phyloP scores from a whole-genome alignment of 495 filamentous ascomycete species.

The Cladorrhinum samala region DNA sequence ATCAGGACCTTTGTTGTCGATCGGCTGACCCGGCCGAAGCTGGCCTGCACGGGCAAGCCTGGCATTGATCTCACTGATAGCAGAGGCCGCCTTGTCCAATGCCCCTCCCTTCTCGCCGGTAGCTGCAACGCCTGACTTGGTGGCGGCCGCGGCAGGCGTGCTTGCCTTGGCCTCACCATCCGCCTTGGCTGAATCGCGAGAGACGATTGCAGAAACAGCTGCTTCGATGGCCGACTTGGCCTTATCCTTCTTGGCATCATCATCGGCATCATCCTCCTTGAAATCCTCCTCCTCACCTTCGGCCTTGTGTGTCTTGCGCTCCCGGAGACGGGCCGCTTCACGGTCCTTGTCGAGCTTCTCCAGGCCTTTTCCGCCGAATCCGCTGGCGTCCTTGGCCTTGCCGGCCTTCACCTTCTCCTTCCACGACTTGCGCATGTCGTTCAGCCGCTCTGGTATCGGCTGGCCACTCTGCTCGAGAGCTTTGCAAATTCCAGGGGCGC shows the following conservation, averaged over 20 bases:
- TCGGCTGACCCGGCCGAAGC: conserved; percentile 84
- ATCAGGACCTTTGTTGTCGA: conserved; percentile 98
- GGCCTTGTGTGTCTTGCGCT: conserved; percentile 83
- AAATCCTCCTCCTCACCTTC: conserved; percentile 85
- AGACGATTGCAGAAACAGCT: conserved; percentile 50
- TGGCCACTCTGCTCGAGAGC: conserved; percentile 89
- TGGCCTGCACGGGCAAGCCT: conserved; percentile 81
- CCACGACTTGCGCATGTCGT: conserved; percentile 59
- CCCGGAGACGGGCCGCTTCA: conserved; percentile 72
- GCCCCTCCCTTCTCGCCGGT: conserved; percentile 55
- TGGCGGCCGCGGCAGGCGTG: conserved; percentile 53
- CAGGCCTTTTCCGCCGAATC: conserved; percentile 92
- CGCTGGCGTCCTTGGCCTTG: conserved; percentile 79
- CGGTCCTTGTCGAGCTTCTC: conserved; percentile 88
- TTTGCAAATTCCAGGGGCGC: conserved; percentile 82
- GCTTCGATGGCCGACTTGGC: conserved; percentile 59
- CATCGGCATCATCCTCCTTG: conserved; percentile 62
- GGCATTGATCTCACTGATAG: conserved; percentile 78
- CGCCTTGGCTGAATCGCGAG: conserved; percentile 34
- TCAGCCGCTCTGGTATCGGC: conserved; percentile 61
- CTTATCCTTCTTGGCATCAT: conserved; percentile 53
- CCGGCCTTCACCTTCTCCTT: conserved; percentile 86
- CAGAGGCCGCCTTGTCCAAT: conserved; percentile 76
- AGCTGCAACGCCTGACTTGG: conserved; percentile 44
- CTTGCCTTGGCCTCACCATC: conserved; percentile 45